phyloP scores from a whole-genome alignment of 2,329 filamentous ascomycete genomes.

The Hypoxylon sp. region DNA sequence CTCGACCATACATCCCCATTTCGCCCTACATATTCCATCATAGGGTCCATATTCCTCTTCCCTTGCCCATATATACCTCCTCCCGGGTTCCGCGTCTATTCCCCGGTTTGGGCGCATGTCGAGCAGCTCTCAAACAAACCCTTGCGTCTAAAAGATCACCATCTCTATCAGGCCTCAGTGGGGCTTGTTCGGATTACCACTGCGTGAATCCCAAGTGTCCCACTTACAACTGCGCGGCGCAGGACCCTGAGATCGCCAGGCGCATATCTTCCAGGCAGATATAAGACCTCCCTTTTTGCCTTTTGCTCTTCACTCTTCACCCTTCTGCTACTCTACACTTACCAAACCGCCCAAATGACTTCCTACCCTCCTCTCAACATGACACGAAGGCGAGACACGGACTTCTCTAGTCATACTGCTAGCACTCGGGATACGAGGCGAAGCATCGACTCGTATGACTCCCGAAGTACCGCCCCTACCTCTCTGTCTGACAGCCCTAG shows the following conservation, averaged over 20 bases:
- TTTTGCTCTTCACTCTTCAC: constrained; percentile 22
- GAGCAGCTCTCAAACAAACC: constrained; percentile 46
- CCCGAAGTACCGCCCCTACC: constrained; percentile 64
- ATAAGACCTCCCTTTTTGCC: constrained; percentile 46
- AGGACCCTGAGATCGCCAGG: constrained; percentile 49
- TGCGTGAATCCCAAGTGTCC: constrained; percentile 43
- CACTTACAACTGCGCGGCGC: constrained; percentile 45
- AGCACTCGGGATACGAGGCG: constrained; percentile 59
- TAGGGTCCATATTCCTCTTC: constrained; percentile 43
- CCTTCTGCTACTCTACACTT: constrained; percentile 30
- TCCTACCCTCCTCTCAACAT: constrained; percentile 54
- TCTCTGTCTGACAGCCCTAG: constrained; percentile 61
- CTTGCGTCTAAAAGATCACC: constrained; percentile 48
- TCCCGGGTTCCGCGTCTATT: constrained; percentile 46
- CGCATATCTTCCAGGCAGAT: constrained; percentile 40
- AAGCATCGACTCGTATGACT: constrained; percentile 64
- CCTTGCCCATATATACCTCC: constrained; percentile 36
- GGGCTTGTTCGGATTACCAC: constrained; percentile 48
- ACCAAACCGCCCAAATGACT: constrained; percentile 43
- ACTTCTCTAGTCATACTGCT: constrained; percentile 56
- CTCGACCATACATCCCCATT: constrained; percentile 40
- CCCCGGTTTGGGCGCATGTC: constrained; percentile 47
- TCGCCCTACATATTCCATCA: constrained; percentile 41
- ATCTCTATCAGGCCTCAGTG: constrained; percentile 52
- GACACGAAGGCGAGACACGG: constrained; percentile 55